A percentile compares a stretch with the other conserved stretches of the same genome.
phyloP scores from a whole-genome alignment of 2,329 filamentous ascomycete genomes.

The Arachnopeziza araneosa region DNA sequence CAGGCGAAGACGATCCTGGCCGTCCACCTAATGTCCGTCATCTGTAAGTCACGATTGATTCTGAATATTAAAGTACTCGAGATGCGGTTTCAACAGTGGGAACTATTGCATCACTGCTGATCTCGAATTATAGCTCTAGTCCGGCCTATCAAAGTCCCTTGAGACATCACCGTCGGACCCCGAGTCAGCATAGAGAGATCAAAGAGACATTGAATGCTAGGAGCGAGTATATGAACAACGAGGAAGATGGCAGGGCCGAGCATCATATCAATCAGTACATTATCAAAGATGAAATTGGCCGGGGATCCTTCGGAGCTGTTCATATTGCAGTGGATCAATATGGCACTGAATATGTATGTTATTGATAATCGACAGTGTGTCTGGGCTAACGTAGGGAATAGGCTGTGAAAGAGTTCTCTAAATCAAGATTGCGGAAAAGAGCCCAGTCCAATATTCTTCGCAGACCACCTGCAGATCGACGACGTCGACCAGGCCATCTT shows the following conservation, averaged over 20 bases:
- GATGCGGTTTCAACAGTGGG: no score
- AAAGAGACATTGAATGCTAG: constrained; percentile 91
- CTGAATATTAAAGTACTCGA: no score
- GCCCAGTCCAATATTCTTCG: constrained; percentile 85
- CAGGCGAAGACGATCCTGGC: constrained; percentile 31
- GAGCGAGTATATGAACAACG: constrained; percentile 80
- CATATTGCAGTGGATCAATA: constrained; percentile 87
- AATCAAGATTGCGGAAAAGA: constrained; percentile 80
- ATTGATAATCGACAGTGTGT: not conserved
- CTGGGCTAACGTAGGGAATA: constrained; percentile 34
- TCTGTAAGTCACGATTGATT: constrained; percentile 19
- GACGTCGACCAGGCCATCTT: constrained; percentile 40
- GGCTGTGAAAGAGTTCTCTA: constrained; percentile 98
- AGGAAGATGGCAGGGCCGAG: constrained; percentile 72
- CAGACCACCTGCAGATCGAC: constrained; percentile 47
- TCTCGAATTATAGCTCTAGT: constrained; percentile 40
- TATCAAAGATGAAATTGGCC: constrained; percentile 92
- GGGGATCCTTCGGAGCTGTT: constrained; percentile 91
- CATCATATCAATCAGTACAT: constrained; percentile 93
- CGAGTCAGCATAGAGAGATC: constrained; percentile 36
- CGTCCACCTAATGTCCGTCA: constrained; percentile 34
- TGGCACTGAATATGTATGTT: constrained; percentile 82
- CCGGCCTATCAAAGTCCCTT: constrained; percentile 48
- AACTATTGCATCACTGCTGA: constrained; percentile 5
- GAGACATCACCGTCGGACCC: constrained; percentile 53